These are phyloP conservation scores for Leptomonas seymouri DNA, from an alignment of 208 protist species.

Conservation along the genomic window DNA sequence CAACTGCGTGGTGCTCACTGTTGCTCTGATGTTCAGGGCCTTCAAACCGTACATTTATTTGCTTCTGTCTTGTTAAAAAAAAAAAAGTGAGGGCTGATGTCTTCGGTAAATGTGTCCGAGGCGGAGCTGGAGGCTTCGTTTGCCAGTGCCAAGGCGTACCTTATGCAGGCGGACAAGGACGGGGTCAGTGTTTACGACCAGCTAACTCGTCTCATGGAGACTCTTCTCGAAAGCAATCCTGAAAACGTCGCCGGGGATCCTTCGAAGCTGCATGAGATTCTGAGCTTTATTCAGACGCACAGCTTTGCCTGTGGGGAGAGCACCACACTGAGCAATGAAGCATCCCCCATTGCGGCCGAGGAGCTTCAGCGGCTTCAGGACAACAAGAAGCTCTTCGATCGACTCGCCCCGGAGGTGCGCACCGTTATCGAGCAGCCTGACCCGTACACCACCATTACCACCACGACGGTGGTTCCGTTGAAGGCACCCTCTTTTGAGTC, in stretches of 20 bases:
- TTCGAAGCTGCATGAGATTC: constrained; percentile 72
- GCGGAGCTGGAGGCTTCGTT: constrained; percentile 70
- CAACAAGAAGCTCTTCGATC: constrained; percentile 81
- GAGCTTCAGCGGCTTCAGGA: constrained; percentile 72
- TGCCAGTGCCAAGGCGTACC: constrained; percentile 84
- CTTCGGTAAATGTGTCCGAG: constrained; percentile 22
- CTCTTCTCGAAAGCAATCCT: constrained; percentile 79
- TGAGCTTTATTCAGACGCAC: constrained; percentile 79
- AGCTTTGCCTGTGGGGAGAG: constrained; percentile 82
- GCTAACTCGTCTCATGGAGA: constrained; percentile 84
- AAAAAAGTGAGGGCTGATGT: constrained; percentile 16
- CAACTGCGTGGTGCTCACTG: neutral
- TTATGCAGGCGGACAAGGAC: constrained; percentile 88
- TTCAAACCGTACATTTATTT: neutral
- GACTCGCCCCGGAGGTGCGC: constrained; percentile 69
- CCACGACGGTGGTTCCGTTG: constrained; percentile 80
- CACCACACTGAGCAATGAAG: constrained; percentile 69
- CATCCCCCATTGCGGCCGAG: constrained; percentile 54
- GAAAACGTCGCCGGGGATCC: constrained; percentile 75
- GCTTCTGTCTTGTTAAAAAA: neutral
- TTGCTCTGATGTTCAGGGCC: neutral
- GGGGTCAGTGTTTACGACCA: constrained; percentile 93
- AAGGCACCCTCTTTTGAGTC: constrained; percentile 78
- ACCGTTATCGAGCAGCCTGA: constrained; percentile 91
- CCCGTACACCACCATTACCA: constrained; percentile 91